These are phyloP conservation scores for Linnemannia hyalina DNA, from an alignment of 192 early-diverging fungal species.

Conservation along the genomic window DNA sequence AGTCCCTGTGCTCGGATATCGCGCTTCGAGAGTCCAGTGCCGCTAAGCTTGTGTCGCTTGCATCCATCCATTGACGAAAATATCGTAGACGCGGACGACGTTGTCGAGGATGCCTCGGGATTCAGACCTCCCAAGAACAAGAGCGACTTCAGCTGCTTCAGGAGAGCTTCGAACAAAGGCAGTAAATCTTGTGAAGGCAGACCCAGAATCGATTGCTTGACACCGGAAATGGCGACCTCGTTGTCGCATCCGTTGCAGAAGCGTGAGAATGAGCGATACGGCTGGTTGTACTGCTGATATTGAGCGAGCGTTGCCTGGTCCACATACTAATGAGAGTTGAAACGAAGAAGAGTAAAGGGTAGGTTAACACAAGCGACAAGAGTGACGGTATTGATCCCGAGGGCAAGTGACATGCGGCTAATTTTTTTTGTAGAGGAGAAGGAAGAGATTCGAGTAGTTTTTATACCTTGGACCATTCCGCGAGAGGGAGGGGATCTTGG, in stretches of 20 bases:
- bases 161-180: slow-evolving; percentile 25
- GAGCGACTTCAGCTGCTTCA: slow-evolving; percentile 10
- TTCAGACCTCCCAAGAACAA: slow-evolving; percentile 8
- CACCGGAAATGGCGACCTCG: slow-evolving; percentile 58
- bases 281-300: slow-evolving; percentile 68
- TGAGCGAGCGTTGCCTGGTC: slow-evolving; percentile 55
- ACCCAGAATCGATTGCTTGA: slow-evolving; percentile 19
- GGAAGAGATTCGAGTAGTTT: background rate
- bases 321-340: slow-evolving; percentile 55
- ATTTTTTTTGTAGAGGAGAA: background rate
- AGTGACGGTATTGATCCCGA: background rate
- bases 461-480: slow-evolving; percentile 66
- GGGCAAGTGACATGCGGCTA: background rate
- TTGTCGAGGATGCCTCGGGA: background rate
- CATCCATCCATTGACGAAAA: slow-evolving; percentile 4
- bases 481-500: slow-evolving; percentile 59
- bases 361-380: background rate
- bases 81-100: background rate
- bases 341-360: background rate
- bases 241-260: slow-evolving; percentile 65
- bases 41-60: background rate
- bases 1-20: slow-evolving; percentile 11
- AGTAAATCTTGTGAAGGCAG: slow-evolving; percentile 15
- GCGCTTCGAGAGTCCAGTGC: background rate
- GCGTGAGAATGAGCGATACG: slow-evolving; percentile 64